phyloP scores from a whole-genome alignment of 106 monocot species.

The Gastrodia elata region DNA sequence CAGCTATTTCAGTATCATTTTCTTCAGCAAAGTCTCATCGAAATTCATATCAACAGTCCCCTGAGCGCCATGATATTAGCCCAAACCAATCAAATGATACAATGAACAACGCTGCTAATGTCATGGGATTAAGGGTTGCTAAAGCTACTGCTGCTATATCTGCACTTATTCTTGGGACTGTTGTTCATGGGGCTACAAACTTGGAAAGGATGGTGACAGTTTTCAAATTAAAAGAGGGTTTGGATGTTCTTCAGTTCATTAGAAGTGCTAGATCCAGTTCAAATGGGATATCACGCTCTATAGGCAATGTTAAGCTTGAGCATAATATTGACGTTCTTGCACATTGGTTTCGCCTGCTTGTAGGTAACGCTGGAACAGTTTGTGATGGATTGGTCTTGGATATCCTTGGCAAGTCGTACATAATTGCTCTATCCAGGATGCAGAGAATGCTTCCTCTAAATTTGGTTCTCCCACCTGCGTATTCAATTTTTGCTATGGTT shows the following conservation, averaged over 20 bases:
- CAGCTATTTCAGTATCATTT: constrained; percentile 48
- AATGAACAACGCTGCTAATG: constrained; percentile 44
- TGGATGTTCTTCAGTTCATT: constrained; percentile 75
- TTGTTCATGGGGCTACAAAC: constrained; percentile 65
- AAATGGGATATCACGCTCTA: constrained; percentile 73
- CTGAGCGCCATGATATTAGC: constrained; percentile 58
- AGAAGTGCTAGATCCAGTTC: constrained; percentile 58
- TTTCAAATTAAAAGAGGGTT: constrained; percentile 80
- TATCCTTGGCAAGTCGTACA: constrained; percentile 70
- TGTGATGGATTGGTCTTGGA: constrained; percentile 81
- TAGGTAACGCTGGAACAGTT: constrained; percentile 75
- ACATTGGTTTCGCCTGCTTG: constrained; percentile 85
- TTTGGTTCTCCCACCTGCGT: constrained; percentile 65
- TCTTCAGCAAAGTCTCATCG: constrained; percentile 52
- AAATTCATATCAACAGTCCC: constrained; percentile 63
- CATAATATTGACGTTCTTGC: constrained; percentile 51
- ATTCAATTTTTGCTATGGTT: constrained; percentile 84
- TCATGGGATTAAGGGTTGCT: constrained; percentile 36
- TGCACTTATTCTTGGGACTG: constrained; percentile 75
- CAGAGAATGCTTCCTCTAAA: constrained; percentile 72
- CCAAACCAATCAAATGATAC: constrained; percentile 52
- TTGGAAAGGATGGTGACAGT: constrained; percentile 75
- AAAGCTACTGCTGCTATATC: constrained; percentile 82
- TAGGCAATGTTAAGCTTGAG: constrained; percentile 46
- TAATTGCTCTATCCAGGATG: constrained; percentile 71